phyloP scores from a whole-genome alignment of 1,284 basidiomycete genomes.

The Irpex rosettiformis region DNA sequence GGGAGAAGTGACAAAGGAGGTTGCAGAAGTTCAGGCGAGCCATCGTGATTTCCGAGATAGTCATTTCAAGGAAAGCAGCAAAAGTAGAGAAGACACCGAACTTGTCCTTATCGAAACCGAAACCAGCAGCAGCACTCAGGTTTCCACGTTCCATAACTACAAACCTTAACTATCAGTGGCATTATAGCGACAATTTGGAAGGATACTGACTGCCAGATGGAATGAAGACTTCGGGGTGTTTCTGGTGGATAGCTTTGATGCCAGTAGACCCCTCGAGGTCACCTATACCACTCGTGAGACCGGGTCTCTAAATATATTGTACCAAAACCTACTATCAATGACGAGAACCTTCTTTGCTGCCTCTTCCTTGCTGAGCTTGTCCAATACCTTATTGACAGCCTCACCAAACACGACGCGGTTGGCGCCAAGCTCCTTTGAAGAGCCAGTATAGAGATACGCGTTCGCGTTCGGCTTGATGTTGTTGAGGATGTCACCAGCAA shows the following conservation, averaged over 20 bases:
- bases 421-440: conserved; percentile 69
- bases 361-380: conserved; percentile 71
- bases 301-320: neutral
- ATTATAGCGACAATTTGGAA: conserved; percentile 21
- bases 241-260: conserved; percentile 80
- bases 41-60: conserved; percentile 87
- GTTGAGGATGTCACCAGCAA: conserved; percentile 51
- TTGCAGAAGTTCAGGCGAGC: conserved; percentile 84
- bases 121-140: conserved; percentile 80
- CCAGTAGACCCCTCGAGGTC: conserved; percentile 87
- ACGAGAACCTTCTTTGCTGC: conserved; percentile 79
- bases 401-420: conserved; percentile 83
- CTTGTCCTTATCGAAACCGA: conserved; percentile 73
- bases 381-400: conserved; percentile 74
- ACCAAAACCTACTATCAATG: conserved; percentile 63
- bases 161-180: neutral
- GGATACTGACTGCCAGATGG: conserved; percentile 67
- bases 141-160: conserved; percentile 33
- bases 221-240: conserved; percentile 83
- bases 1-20: conserved; percentile 83
- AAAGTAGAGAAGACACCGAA: conserved; percentile 85
- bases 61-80: conserved; percentile 87
- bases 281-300: conserved; percentile 33
- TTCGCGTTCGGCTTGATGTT: conserved; percentile 59
- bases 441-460: conserved; percentile 64